These are phyloP conservation scores for Fusarium sterilihyphosum DNA, from an alignment of 2,329 filamentous ascomycete genomes.

Conservation along the genomic window DNA sequence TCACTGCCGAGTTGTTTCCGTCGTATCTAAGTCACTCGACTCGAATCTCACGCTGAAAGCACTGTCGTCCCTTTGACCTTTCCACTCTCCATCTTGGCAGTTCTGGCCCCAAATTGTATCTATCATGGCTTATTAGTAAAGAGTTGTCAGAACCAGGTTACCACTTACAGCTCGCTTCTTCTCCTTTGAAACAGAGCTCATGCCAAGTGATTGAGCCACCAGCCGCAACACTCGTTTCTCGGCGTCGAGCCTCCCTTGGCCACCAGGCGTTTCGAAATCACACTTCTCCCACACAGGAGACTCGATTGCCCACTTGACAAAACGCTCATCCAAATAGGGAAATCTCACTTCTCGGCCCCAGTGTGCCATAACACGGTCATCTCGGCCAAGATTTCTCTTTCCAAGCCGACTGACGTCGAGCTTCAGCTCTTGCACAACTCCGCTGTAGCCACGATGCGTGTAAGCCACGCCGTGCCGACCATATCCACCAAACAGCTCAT, in stretches of 20 bases:
- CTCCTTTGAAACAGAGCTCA: constrained; percentile 78
- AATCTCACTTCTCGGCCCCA: constrained; percentile 92
- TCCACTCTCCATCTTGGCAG: constrained; percentile 82
- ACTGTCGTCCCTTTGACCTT: constrained; percentile 75
- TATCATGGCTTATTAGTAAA: constrained; percentile 44
- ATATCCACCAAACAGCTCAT: constrained; percentile 96
- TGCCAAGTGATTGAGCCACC: constrained; percentile 77
- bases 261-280: constrained; percentile 72
- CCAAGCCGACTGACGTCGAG: constrained; percentile 88
- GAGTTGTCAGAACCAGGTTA: neutral
- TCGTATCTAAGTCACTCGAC: constrained; percentile 30
- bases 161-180: constrained; percentile 86
- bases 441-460: constrained; percentile 71
- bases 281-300: constrained; percentile 86
- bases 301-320: constrained; percentile 83
- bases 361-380: constrained; percentile 89
- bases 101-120: constrained; percentile 86
- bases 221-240: constrained; percentile 85
- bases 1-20: constrained; percentile 61
- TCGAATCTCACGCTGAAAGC: constrained; percentile 53
- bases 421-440: constrained; percentile 82
- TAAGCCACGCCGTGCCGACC: constrained; percentile 84
- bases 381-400: constrained; percentile 92
- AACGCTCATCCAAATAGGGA: constrained; percentile 87
- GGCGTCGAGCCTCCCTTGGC: constrained; percentile 66